phyloP scores from a whole-genome alignment of 805 yeast species.

The Wickerhamiella allomyrinae region DNA sequence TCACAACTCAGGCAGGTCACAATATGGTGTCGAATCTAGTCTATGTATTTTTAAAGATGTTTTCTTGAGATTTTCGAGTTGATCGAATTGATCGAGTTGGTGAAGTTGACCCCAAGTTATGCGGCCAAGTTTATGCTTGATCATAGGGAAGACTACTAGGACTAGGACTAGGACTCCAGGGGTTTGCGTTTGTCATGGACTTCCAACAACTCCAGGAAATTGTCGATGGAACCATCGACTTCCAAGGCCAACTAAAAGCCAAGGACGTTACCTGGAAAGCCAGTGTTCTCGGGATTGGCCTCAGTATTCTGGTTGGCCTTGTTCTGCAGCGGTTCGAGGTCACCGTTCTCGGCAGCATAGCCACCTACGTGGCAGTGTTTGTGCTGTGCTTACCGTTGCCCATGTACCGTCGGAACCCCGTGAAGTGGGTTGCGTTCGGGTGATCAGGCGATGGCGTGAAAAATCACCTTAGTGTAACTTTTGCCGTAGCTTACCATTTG shows the following conservation, averaged over 20 bases:
- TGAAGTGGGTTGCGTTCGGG: constrained; percentile 8
- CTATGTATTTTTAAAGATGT: too few relatives aligned
- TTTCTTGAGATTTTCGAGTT: too few relatives aligned
- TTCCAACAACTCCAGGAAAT: constrained; percentile 2
- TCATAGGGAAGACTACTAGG: not conserved
- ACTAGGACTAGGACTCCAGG: not conserved
- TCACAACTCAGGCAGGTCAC: not conserved
- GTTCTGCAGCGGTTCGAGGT: constrained; percentile 9
- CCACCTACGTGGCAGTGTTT: constrained; percentile 9
- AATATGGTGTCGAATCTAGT: not conserved
- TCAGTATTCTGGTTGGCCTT: constrained; percentile 10
- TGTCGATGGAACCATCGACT: constrained; percentile 18
- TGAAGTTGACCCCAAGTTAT: too few relatives aligned
- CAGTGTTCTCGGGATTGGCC: constrained; percentile 10
- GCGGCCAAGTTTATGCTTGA: not conserved
- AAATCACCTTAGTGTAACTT: too few relatives aligned
- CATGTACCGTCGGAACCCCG: constrained; percentile 14
- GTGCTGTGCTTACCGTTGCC: constrained; percentile 15
- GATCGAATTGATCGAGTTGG: too few relatives aligned
- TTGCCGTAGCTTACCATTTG: too few relatives aligned
- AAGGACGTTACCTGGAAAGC: constrained; percentile 1
- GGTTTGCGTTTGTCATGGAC: not conserved
- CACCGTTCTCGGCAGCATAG: constrained; percentile 7
- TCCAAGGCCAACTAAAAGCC: constrained; percentile 16
- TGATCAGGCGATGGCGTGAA: too few relatives aligned